Conservation (phyloP, 2,329 filamentous ascomycete genomes). For the Grosmannia penicillata region DNA sequence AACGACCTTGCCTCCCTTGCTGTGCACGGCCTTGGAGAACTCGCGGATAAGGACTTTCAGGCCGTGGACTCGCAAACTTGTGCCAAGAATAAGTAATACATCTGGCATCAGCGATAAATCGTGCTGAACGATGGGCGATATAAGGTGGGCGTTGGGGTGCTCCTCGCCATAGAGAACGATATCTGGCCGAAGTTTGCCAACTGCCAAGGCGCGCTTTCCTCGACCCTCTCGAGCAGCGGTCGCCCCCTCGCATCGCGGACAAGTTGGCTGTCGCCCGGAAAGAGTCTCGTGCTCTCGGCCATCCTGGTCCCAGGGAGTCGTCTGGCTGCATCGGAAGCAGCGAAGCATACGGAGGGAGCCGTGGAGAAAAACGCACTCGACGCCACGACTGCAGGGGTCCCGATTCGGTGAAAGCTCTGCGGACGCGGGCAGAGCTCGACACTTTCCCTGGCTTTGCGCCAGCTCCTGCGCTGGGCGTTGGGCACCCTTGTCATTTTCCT, state of each 20-base stretch:
- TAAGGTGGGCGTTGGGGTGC: slow-evolving; percentile 52
- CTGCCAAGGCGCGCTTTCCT: slow-evolving; percentile 51
- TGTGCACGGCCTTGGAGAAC: slow-evolving; percentile 58
- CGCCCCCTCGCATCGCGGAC: slow-evolving; percentile 48
- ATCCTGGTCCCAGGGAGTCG: slow-evolving; percentile 44
- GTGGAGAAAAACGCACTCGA: slow-evolving; percentile 56
- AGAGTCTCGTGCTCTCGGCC: slow-evolving; percentile 40
- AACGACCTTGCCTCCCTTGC: slow-evolving; percentile 50
- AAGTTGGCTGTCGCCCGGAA: slow-evolving; percentile 50
- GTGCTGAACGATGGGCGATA: slow-evolving; percentile 53
- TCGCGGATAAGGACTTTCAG: slow-evolving; percentile 56
- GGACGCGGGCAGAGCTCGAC: not conserved
- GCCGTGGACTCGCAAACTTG: slow-evolving; percentile 55
- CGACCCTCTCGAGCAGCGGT: slow-evolving; percentile 46
- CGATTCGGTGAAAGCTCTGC: slow-evolving; percentile 1
- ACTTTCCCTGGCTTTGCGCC: not conserved
- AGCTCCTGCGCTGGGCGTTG: not conserved
- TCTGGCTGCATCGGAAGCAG: slow-evolving; percentile 45
- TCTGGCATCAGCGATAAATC: slow-evolving; percentile 51
- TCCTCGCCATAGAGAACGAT: slow-evolving; percentile 65
- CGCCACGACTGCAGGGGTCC: slow-evolving; percentile 24
- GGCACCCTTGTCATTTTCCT: not conserved
- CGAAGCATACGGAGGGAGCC: slow-evolving; percentile 51
- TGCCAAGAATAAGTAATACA: slow-evolving; percentile 54
- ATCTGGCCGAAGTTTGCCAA: slow-evolving; percentile 55